These are phyloP conservation scores for Polytrichum commune DNA, from an alignment of 225 moss, liverwort and hornwort genomes.

Conservation along the genomic window DNA sequence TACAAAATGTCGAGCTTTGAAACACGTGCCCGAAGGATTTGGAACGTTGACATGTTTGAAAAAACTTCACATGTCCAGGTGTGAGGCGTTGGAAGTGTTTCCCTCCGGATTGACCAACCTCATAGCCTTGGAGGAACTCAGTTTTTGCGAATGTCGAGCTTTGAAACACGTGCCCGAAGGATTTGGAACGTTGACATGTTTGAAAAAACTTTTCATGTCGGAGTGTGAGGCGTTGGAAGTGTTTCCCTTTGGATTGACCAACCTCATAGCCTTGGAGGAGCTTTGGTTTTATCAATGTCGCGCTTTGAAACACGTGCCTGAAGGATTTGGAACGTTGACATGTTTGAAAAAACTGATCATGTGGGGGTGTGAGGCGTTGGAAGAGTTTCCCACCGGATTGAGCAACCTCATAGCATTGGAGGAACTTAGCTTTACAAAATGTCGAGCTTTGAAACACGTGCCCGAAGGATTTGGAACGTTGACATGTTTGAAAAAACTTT, in stretches of 20 bases:
- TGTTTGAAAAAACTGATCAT: background rate
- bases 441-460: background rate
- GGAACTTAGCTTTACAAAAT: background rate
- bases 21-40: background rate
- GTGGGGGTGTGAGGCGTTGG: background rate
- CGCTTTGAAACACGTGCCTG: background rate
- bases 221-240: background rate
- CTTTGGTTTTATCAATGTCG: background rate
- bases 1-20: background rate
- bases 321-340: background rate
- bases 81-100: background rate
- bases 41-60: background rate
- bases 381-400: background rate
- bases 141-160: fast-evolving
- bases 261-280: background rate
- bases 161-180: background rate
- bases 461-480: background rate
- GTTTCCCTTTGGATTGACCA: background rate
- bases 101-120: background rate
- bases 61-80: background rate
- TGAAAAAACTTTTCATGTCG: background rate
- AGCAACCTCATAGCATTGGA: background rate
- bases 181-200: background rate
- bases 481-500: background rate
- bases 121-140: background rate